These are phyloP conservation scores for Oryza glaberrima DNA, from an alignment of 176 grass and related monocot species.

Conservation along the genomic window DNA sequence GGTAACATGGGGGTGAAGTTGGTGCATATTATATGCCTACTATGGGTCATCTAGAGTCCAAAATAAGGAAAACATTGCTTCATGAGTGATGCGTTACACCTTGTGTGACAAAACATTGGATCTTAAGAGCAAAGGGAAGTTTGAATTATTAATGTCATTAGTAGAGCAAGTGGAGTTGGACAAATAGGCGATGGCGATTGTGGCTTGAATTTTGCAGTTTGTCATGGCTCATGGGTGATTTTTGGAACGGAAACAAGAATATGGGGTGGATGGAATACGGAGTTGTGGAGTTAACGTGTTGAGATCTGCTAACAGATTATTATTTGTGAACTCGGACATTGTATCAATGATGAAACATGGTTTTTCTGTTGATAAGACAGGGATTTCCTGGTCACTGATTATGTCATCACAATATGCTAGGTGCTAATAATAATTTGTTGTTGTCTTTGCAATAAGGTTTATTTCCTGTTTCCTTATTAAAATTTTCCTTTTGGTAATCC, in stretches of 20 bases:
- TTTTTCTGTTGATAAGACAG: neutral
- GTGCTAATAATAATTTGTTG: constrained; percentile 10
- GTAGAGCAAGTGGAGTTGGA: constrained; percentile 9
- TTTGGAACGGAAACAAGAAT: constrained; percentile 15
- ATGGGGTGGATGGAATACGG: neutral
- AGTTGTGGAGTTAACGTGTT: neutral
- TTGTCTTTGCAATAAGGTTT: constrained; percentile 9
- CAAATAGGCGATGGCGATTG: constrained; percentile 16
- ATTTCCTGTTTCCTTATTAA: neutral
- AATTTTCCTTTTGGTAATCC: constrained; percentile 19
- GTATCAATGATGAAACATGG: constrained; percentile 4
- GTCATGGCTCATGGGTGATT: neutral
- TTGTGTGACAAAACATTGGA: neutral
- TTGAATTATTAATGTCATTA: constrained; percentile 6
- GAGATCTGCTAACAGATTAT: neutral
- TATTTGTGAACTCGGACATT: neutral
- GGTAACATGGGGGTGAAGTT: constrained; percentile 22
- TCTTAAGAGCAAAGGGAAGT: constrained; percentile 11
- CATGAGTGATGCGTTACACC: constrained; percentile 13
- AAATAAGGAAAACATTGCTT: constrained; percentile 28
- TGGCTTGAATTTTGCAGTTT: neutral
- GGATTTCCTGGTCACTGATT: neutral
- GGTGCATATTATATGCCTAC: neutral
- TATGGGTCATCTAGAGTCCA: neutral
- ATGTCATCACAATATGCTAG: constrained; percentile 19